Conservation (phyloP, 768 basidiomycete genomes). For the Suillus brevipes region DNA sequence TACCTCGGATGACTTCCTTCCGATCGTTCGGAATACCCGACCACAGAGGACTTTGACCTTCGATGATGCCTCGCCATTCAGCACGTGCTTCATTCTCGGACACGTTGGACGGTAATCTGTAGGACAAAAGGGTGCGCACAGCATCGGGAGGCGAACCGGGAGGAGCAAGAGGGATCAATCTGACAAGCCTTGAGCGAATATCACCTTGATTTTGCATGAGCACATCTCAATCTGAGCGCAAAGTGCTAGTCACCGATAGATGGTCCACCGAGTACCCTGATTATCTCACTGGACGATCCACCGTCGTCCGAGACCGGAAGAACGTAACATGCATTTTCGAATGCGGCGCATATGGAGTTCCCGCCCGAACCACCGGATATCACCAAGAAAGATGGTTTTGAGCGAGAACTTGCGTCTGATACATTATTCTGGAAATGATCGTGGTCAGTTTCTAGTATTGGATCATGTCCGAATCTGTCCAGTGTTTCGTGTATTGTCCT, state of each 20-base stretch:
- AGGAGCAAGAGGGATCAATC: conserved; percentile 74
- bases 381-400: conserved; percentile 46
- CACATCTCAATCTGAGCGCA: conserved; percentile 12
- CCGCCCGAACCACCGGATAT: conserved; percentile 95
- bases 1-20: conserved; percentile 89
- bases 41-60: conserved; percentile 83
- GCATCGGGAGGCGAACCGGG: conserved; percentile 63
- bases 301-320: conserved; percentile 96
- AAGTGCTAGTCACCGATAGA: conserved; percentile 60
- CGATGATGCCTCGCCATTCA: conserved; percentile 92
- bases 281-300: conserved; percentile 93
- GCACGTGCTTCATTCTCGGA: conserved; percentile 77
- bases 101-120: conserved; percentile 71
- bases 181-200: conserved; percentile 84
- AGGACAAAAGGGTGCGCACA: conserved; percentile 74
- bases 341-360: conserved; percentile 87
- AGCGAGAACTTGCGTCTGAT: conserved; percentile 8
- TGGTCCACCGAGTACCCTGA: conserved; percentile 84
- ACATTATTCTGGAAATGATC: background rate
- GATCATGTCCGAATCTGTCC: background rate
- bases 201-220: conserved; percentile 54
- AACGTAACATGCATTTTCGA: conserved; percentile 75
- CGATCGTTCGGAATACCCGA: conserved; percentile 82
- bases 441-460: background rate
- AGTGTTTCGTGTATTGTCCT: background rate